Conservation (phyloP, 1,284 basidiomycete genomes). For the Ustilago shanxiensis region DNA sequence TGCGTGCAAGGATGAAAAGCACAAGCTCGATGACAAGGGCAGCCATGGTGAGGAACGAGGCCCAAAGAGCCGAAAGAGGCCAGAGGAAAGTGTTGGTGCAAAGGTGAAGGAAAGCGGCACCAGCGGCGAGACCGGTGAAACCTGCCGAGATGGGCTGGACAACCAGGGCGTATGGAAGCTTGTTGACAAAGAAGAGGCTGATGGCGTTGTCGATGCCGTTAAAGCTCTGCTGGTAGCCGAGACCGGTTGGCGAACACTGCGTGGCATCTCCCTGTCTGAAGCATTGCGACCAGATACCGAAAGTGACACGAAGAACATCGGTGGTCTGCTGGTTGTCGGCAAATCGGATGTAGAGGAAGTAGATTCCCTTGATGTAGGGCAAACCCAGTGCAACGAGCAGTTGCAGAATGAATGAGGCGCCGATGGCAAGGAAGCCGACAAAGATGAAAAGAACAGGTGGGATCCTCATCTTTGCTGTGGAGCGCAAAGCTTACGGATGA, state of each 20-base stretch:
- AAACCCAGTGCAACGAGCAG: conserved; percentile 56
- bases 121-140: conserved; percentile 58
- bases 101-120: conserved; percentile 56
- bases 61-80: conserved; percentile 58
- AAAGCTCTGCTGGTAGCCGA: conserved; percentile 49
- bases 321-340: conserved; percentile 15
- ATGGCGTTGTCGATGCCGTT: conserved; percentile 31
- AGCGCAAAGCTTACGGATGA: not conserved
- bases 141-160: conserved; percentile 62
- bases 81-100: conserved; percentile 61
- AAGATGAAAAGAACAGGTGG: conserved; percentile 40
- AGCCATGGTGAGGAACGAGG: conserved; percentile 51
- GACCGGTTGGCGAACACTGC: conserved; percentile 42
- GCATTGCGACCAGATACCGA: conserved; percentile 60
- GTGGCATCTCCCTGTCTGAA: conserved; percentile 13
- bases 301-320: conserved; percentile 22
- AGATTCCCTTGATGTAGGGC: conserved; percentile 61
- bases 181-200: conserved; percentile 45
- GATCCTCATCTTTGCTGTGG: conserved; percentile 32
- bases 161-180: conserved; percentile 58
- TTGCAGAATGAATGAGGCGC: conserved; percentile 61
- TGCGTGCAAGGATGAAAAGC: conserved; percentile 55
- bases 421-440: conserved; percentile 58
- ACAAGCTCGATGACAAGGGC: conserved; percentile 58
- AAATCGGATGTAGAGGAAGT: conserved; percentile 54